Percentiles rank a stretch among this genome's conserved stretches.
phyloP scores from a whole-genome alignment of 2,329 filamentous ascomycete genomes.

The Xylaria sp. region DNA sequence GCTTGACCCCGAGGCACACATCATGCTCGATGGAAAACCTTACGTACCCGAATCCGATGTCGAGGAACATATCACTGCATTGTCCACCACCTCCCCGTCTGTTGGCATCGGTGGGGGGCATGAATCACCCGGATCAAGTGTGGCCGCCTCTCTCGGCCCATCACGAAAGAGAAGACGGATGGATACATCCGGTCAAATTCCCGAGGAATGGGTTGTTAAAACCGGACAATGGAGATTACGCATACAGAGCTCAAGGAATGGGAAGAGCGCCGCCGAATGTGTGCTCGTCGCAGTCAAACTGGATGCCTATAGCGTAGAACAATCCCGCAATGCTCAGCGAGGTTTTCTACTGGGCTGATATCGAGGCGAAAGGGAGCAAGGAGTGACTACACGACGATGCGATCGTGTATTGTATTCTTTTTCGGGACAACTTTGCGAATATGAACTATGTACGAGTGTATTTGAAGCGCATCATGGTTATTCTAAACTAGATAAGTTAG shows the following conservation, averaged over 20 bases:
- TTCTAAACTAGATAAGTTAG: background rate
- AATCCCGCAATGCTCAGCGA: conserved; percentile 72
- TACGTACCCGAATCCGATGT: conserved; percentile 50
- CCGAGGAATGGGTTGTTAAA: conserved; percentile 70
- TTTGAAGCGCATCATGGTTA: conserved; percentile 10
- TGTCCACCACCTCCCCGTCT: conserved; percentile 51
- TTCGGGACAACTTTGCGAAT: too few species aligned
- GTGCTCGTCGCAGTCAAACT: conserved; percentile 80
- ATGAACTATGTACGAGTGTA: background rate
- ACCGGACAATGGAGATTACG: conserved; percentile 78
- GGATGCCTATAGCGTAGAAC: conserved; percentile 75
- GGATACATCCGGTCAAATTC: conserved; percentile 50
- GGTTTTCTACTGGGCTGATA: conserved; percentile 65
- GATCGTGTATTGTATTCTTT: conserved; percentile 5
- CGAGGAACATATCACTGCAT: conserved; percentile 45
- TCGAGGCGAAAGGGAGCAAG: background rate
- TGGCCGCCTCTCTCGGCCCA: conserved; percentile 48
- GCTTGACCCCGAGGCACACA: conserved; percentile 68
- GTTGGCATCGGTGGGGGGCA: conserved; percentile 48
- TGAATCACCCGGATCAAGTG: conserved; percentile 50
- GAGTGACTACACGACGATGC: background rate
- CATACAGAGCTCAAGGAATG: conserved; percentile 65
- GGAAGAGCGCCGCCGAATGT: conserved; percentile 71
- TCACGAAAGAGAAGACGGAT: conserved; percentile 60
- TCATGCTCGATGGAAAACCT: conserved; percentile 68